phyloP scores from a whole-genome alignment of 345 rosid genomes.

The Nasturtium officinale region DNA sequence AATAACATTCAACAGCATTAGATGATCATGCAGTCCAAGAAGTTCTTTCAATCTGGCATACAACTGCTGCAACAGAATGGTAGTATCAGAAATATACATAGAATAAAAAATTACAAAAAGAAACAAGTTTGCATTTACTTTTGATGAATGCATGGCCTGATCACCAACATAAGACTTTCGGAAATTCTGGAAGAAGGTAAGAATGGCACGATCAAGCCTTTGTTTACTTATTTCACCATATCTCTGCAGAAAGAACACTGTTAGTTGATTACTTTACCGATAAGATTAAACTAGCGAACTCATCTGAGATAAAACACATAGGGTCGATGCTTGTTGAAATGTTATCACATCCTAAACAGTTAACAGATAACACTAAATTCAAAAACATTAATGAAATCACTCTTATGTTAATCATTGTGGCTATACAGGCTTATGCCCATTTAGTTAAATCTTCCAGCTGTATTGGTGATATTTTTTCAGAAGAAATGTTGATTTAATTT shows the following conservation, averaged over 20 bases:
- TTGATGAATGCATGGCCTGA: constrained; percentile 98
- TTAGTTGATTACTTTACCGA: constrained; percentile 26
- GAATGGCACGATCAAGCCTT: constrained; percentile 98
- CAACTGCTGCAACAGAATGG: constrained; percentile 79
- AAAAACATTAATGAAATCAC: constrained; percentile 5
- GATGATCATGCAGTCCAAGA: constrained; percentile 94
- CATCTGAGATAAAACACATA: constrained; percentile 21
- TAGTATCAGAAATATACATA: constrained; percentile 40
- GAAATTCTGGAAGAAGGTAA: constrained; percentile 96
- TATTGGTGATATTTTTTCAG: background rate
- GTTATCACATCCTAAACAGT: constrained; percentile 16
- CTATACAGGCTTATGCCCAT: constrained; percentile 14
- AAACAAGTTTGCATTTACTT: constrained; percentile 56
- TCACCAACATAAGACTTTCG: constrained; percentile 98
- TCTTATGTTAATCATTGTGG: constrained; percentile 6
- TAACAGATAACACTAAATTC: constrained; percentile 4
- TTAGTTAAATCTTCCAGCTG: constrained; percentile 11
- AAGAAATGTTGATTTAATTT: background rate
- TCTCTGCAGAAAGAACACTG: constrained; percentile 60
- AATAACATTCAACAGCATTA: constrained; percentile 82
- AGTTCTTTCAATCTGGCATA: constrained; percentile 91
- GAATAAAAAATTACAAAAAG: background rate
- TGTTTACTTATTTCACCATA: constrained; percentile 89
- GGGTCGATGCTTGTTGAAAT: constrained; percentile 21
- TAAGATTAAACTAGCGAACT: constrained; percentile 11